Percentiles rank a stretch among this genome's conserved stretches.
phyloP scores from a whole-genome alignment of 805 yeast species.

The Tetrapisispora nanseiensis region DNA sequence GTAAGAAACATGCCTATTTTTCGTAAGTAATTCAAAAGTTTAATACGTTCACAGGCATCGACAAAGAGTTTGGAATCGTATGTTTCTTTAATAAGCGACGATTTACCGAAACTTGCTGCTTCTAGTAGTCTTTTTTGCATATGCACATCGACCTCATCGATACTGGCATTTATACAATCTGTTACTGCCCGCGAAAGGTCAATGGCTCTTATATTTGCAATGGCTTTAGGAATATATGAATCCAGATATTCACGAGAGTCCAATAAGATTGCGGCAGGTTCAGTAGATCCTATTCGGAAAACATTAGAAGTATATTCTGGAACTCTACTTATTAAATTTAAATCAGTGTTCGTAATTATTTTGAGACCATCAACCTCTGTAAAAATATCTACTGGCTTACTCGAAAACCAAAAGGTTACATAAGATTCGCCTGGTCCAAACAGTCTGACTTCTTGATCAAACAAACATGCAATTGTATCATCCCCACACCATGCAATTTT shows the following conservation, averaged over 20 bases:
- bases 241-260: conserved; percentile 67
- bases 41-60: conserved; percentile 47
- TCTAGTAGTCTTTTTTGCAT: conserved; percentile 73
- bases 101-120: conserved; percentile 82
- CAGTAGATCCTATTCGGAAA: conserved; percentile 74
- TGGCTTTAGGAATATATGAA: conserved; percentile 67
- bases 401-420: conserved; percentile 40
- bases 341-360: conserved; percentile 45
- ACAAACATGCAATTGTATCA: conserved; percentile 57
- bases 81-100: conserved; percentile 39
- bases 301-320: conserved; percentile 45
- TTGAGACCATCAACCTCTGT: conserved; percentile 65
- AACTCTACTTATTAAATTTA: conserved; percentile 60
- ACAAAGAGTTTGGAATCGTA: conserved; percentile 56
- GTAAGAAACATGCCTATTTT: conserved; percentile 65
- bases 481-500: conserved; percentile 75
- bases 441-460: conserved; percentile 56
- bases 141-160: conserved; percentile 63
- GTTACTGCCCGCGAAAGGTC: conserved; percentile 52
- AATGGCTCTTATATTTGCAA: conserved; percentile 56
- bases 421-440: conserved; percentile 57
- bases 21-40: conserved; percentile 60
- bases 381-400: conserved; percentile 33
- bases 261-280: conserved; percentile 70
- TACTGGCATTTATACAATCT: conserved; percentile 63